Conservation (phyloP, 495 filamentous ascomycete genomes). For the Elasticomyces elasticus region DNA sequence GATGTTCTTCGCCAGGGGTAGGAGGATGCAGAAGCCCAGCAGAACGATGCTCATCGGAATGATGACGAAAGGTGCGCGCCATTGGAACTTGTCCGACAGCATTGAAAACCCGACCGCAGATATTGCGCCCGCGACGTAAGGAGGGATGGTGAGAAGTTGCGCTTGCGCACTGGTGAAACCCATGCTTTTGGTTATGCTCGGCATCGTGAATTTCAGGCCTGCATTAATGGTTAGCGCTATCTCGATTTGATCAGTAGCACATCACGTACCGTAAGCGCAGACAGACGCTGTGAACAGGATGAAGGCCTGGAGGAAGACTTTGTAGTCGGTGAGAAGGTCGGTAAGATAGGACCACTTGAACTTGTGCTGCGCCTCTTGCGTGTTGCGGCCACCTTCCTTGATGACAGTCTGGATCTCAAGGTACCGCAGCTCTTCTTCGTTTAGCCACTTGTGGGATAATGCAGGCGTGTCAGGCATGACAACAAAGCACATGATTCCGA, state of each 20-base stretch:
- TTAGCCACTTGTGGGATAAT: not conserved
- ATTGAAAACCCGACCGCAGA: constrained; percentile 29
- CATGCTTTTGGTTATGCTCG: not conserved
- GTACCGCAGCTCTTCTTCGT: not conserved
- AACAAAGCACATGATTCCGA: not conserved
- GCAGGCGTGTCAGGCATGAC: not conserved
- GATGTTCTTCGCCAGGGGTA: constrained; percentile 7
- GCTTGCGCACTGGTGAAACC: constrained; percentile 1
- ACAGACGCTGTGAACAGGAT: no score
- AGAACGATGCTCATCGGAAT: constrained; percentile 25
- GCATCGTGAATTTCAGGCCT: constrained; percentile 8
- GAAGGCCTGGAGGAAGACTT: not conserved
- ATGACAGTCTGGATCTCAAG: not conserved
- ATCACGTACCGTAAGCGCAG: no score
- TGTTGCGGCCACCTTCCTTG: no score
- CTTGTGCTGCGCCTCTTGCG: no score
- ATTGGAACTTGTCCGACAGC: constrained; percentile 33
- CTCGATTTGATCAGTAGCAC: no score
- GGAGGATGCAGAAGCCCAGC: constrained; percentile 27
- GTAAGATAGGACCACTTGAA: no score
- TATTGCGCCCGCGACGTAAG: constrained; percentile 15
- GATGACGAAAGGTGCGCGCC: constrained; percentile 36
- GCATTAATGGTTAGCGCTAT: constrained; percentile 4
- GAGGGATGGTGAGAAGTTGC: constrained; percentile 8
- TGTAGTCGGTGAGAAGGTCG: not conserved